Percentiles rank a stretch among this genome's conserved stretches.
Conservation (phyloP, 2,329 filamentous ascomycete species). For the Aspergillus terreus region DNA sequence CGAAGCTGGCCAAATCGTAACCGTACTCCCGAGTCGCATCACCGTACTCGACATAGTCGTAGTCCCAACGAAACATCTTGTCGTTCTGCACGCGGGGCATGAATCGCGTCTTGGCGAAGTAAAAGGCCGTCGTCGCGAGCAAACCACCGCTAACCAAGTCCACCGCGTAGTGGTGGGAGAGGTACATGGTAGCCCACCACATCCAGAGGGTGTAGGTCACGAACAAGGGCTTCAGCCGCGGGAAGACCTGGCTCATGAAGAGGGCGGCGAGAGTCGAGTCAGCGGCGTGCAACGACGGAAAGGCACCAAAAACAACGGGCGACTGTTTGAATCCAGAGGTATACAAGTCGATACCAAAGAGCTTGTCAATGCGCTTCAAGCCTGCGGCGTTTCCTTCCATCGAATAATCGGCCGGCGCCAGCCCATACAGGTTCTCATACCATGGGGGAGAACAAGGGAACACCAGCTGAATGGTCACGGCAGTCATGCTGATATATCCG, state of each 20-base stretch:
- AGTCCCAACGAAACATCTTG: conserved; percentile 89
- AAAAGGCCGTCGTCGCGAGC: conserved; percentile 73
- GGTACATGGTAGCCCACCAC: conserved; percentile 98
- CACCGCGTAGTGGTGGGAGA: conserved; percentile 94
- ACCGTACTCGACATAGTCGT: conserved; percentile 86
- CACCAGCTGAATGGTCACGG: conserved; percentile 80
- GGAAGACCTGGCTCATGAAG: conserved; percentile 92
- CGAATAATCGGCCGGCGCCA: conserved; percentile 87
- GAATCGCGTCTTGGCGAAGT: conserved; percentile 74
- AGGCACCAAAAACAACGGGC: conserved; percentile 89
- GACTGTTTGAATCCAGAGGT: conserved; percentile 88
- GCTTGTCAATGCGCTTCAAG: conserved; percentile 78
- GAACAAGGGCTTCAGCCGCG: conserved; percentile 73
- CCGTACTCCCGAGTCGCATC: conserved; percentile 54
- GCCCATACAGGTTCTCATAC: conserved; percentile 91
- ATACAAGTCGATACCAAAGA: conserved; percentile 91
- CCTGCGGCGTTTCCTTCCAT: conserved; percentile 88
- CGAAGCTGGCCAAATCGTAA: conserved; percentile 55
- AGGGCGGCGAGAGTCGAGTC: conserved; percentile 85
- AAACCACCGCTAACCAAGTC: conserved; percentile 85
- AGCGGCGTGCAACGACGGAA: conserved; percentile 87
- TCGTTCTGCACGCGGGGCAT: conserved; percentile 77
- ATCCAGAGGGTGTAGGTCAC: conserved; percentile 85
- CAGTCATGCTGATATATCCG: conserved; percentile 86
- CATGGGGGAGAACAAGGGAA: conserved; percentile 95